Conservation (phyloP, 176 grass and related monocot species). For the Ampelocalamus luodianensis region DNA sequence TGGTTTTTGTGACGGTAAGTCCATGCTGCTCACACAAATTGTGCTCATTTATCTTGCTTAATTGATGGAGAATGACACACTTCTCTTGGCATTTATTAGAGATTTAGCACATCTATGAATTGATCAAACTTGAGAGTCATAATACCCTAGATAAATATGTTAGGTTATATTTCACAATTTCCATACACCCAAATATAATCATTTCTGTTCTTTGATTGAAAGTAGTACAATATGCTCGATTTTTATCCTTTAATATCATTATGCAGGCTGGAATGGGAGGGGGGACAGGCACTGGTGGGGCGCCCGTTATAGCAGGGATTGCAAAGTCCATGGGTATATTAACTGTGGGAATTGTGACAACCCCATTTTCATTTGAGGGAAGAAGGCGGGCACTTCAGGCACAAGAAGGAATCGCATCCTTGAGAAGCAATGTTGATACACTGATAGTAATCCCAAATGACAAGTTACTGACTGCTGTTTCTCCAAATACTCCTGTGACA, state of each 20-base stretch:
- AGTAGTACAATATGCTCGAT: not conserved
- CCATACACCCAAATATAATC: not conserved
- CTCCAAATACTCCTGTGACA: conserved; percentile 79
- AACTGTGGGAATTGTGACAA: conserved; percentile 87
- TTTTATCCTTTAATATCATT: conserved; percentile 21
- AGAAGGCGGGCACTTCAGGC: conserved; percentile 79
- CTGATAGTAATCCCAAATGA: conserved; percentile 91
- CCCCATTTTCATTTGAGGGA: conserved; percentile 84
- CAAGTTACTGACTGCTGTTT: conserved; percentile 78
- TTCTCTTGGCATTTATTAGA: not conserved
- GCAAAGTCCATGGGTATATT: conserved; percentile 87
- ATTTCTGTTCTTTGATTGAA: not conserved
- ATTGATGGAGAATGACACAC: not conserved
- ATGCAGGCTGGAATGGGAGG: conserved; percentile 89
- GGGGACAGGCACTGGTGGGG: conserved; percentile 82
- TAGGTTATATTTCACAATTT: not conserved
- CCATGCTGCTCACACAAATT: conserved; percentile 5
- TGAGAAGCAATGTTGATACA: conserved; percentile 87
- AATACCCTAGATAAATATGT: not conserved
- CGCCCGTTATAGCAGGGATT: conserved; percentile 72
- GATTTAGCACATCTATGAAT: not conserved
- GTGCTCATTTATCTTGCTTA: not conserved
- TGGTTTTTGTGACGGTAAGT: conserved; percentile 84
- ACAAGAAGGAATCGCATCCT: conserved; percentile 80
- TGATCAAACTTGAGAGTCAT: not conserved